These are phyloP conservation scores for Lyophyllum atratum DNA, from an alignment of 768 basidiomycete species.

Conservation along the genomic window DNA sequence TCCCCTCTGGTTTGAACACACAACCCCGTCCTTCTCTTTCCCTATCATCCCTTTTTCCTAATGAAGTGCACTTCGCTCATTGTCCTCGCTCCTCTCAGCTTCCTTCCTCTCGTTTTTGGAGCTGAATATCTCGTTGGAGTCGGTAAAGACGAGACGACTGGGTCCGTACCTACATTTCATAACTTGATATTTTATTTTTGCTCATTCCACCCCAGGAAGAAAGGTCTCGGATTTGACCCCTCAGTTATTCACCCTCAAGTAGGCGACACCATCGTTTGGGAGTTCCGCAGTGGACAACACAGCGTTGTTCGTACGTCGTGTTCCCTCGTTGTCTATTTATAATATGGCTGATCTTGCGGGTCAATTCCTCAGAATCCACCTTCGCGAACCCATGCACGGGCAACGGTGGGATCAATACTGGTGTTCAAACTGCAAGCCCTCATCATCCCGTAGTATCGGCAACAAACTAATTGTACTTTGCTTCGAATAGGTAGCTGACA, in stretches of 20 bases:
- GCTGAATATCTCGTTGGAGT: slow-evolving; percentile 37
- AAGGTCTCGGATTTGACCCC: slow-evolving; percentile 43
- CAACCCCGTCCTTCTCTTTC: background rate
- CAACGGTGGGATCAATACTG: slow-evolving; percentile 35
- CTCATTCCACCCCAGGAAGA: slow-evolving; percentile 27
- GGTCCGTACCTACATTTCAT: slow-evolving; percentile 25
- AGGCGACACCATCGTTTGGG: slow-evolving; percentile 38
- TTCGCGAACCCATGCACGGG: slow-evolving; percentile 38
- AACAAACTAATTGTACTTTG: background rate
- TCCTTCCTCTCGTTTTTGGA: slow-evolving; percentile 28
- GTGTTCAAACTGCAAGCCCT: slow-evolving; percentile 32
- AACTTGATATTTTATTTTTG: background rate
- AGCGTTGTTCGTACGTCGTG: slow-evolving; percentile 38
- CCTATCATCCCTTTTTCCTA: background rate
- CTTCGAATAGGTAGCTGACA: slow-evolving; percentile 28
- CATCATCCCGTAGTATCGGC: background rate
- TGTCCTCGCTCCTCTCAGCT: slow-evolving; percentile 11
- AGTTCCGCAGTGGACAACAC: slow-evolving; percentile 40
- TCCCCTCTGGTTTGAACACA: background rate
- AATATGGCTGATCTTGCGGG: background rate
- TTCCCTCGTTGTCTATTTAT: background rate
- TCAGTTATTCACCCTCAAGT: slow-evolving; percentile 34
- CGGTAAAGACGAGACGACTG: slow-evolving; percentile 43
- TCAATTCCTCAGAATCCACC: slow-evolving; percentile 36
- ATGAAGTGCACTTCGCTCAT: slow-evolving; percentile 15